Evolutionary conservation across 2,329 filamentous ascomycete genomes (phyloP), one percentile per base, ranked within the genome.

Genomic region (Colletotrichum sp.): DNA sequence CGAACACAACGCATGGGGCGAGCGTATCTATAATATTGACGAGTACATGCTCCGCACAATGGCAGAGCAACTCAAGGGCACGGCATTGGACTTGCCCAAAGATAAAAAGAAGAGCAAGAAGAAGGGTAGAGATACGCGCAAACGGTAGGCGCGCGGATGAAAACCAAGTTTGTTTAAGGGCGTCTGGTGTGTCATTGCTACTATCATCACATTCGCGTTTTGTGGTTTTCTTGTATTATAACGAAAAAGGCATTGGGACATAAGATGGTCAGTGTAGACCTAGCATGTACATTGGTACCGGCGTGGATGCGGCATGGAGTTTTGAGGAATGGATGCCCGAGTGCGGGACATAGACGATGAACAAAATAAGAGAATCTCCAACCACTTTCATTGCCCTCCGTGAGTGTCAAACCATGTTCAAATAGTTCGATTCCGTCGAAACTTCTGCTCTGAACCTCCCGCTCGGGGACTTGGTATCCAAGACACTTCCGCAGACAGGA

Each of bases 11-110:
- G 92, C 92, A 2, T 92, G 88, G 86, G 92, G 91, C 8, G 88
- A 86, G 52, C 87, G 82, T 70, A 89, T 93, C 75, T 85, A 86
- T 68, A 92, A 91, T 55, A 91, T 96, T 72, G 95, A 96, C 81
- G 92, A 95, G 68, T 95, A 94, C 82, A 93, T 97, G 89, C 85
- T 97, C 67, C 86, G 87, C 44, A 90, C 91, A 72, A 95, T 96
- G 92, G 89, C 90, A 62, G 92, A 86, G 78, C 87, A 89, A 81
- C 85, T 93, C 26, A 89, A 90, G 80, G 87, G 90, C 64, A 91
- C 91, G 28, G 88, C 90, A 67, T 84, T 93, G 72, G 92, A 93
- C 78, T 82, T 93, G 34, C 92, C 92, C 7, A 92, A 89, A 84
- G 92, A 93, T 79, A 92, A 91, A 83, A 93, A 91, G 83, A 92